A percentile compares a stretch with the other conserved stretches of the same genome.
Evolutionary conservation across 352 stramenopile species (phyloP).

Genomic region (Phytophthora fragariae): DNA sequence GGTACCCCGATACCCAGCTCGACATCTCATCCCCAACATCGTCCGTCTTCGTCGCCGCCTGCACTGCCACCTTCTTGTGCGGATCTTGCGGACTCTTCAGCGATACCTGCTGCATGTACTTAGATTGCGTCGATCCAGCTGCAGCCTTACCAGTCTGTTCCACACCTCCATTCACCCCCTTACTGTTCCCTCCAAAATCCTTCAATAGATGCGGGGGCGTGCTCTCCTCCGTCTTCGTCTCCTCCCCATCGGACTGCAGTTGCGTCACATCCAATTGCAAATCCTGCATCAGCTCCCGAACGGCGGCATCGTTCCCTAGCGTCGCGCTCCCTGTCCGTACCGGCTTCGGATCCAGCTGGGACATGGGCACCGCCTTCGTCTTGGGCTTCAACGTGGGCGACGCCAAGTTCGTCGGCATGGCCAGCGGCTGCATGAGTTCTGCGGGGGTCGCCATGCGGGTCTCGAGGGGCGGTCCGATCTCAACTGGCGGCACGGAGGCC

Average conservation of each 20-base stretch:
- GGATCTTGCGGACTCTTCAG: constrained; percentile 37
- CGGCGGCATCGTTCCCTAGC: constrained; percentile 48
- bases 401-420: constrained; percentile 42
- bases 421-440: constrained; percentile 37
- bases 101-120: constrained; percentile 34
- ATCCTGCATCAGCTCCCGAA: constrained; percentile 61
- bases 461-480: background rate
- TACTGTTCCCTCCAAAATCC: constrained; percentile 9
- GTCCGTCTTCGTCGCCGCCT: constrained; percentile 21
- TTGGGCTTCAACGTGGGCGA: constrained; percentile 26
- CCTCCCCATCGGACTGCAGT: constrained; percentile 34
- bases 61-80: constrained; percentile 17
- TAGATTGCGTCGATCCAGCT: constrained; percentile 15
- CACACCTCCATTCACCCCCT: background rate
- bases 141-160: background rate
- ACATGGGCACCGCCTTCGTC: constrained; percentile 24
- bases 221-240: constrained; percentile 66
- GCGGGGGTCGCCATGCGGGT: constrained; percentile 16
- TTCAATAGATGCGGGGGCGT: constrained; percentile 47
- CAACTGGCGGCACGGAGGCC: background rate
- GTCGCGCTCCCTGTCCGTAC: constrained; percentile 23
- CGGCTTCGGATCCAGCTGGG: constrained; percentile 32
- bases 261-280: constrained; percentile 54
- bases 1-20: constrained; percentile 62
- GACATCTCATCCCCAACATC: constrained; percentile 54